phyloP scores from a whole-genome alignment of 2,329 filamentous ascomycete genomes.

The Lecanicillium sp. region DNA sequence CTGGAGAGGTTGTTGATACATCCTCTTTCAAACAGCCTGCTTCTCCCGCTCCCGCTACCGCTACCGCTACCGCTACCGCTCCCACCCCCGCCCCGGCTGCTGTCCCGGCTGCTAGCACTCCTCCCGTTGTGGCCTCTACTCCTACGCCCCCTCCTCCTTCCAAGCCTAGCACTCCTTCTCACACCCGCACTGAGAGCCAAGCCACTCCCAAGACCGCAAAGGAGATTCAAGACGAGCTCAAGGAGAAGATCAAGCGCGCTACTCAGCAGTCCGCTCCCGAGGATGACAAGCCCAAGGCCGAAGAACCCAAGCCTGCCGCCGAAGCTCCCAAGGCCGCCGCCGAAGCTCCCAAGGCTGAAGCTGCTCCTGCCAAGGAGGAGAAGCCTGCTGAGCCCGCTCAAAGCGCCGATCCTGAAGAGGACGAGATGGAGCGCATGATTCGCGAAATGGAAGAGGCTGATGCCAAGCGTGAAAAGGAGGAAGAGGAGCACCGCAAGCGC shows the following conservation, averaged over 20 bases:
- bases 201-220: slow-evolving; percentile 62
- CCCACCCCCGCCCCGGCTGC: slow-evolving; percentile 66
- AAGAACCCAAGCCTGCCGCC: slow-evolving; percentile 22
- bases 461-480: slow-evolving; percentile 38
- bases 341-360: slow-evolving; percentile 22
- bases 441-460: slow-evolving; percentile 54
- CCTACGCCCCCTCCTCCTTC: slow-evolving; percentile 72
- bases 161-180: slow-evolving; percentile 60
- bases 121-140: slow-evolving; percentile 64
- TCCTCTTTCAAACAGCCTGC: slow-evolving; percentile 51
- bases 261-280: slow-evolving; percentile 26
- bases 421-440: slow-evolving; percentile 52
- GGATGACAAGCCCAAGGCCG: slow-evolving; percentile 19
- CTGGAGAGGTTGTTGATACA: slow-evolving; percentile 68
- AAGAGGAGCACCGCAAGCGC: slow-evolving; percentile 39
- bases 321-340: slow-evolving; percentile 22
- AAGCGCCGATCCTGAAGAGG: slow-evolving; percentile 36
- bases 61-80: slow-evolving; percentile 53
- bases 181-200: slow-evolving; percentile 64
- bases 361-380: slow-evolving; percentile 24
- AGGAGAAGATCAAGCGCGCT: slow-evolving; percentile 65
- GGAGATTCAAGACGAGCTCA: slow-evolving; percentile 76
- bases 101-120: slow-evolving; percentile 53
- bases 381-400: slow-evolving; percentile 21
- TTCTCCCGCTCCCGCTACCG: slow-evolving; percentile 46